Conservation (phyloP, 495 filamentous ascomycete genomes). For the Neurospora terricola region DNA sequence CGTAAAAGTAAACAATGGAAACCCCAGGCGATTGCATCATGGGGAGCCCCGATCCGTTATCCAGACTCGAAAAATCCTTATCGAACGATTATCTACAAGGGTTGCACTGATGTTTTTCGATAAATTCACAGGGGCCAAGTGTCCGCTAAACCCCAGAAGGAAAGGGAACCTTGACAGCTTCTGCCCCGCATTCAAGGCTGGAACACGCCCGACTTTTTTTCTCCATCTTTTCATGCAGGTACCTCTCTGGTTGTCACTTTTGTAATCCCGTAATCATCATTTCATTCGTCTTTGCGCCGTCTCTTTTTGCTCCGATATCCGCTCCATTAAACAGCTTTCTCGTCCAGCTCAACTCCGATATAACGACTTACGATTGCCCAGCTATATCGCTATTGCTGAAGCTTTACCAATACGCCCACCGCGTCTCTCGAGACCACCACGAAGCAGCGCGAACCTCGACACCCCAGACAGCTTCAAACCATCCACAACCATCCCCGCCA, state of each 20-base stretch:
- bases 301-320: background rate
- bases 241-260: background rate
- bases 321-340: background rate
- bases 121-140: background rate
- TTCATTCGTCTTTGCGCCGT: background rate
- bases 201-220: background rate
- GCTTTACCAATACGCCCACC: background rate
- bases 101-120: conserved; percentile 3
- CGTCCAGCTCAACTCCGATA: background rate
- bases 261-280: background rate
- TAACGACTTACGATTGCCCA: background rate
- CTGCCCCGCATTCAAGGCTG: conserved; percentile 18
- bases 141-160: background rate
- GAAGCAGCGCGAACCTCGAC: background rate
- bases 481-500: background rate
- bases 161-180: background rate
- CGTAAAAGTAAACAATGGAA: background rate
- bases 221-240: background rate
- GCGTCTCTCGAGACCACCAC: background rate
- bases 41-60: background rate
- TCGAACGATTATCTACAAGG: conserved; percentile 3
- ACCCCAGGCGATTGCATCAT: conserved; percentile 3
- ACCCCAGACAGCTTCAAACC: background rate
- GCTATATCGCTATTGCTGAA: background rate
- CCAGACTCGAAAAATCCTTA: background rate